Evolutionary conservation across 768 basidiomycete species (phyloP), one percentile per base, ranked within the genome.

Genomic region (Leccinum aurantiacum): DNA sequence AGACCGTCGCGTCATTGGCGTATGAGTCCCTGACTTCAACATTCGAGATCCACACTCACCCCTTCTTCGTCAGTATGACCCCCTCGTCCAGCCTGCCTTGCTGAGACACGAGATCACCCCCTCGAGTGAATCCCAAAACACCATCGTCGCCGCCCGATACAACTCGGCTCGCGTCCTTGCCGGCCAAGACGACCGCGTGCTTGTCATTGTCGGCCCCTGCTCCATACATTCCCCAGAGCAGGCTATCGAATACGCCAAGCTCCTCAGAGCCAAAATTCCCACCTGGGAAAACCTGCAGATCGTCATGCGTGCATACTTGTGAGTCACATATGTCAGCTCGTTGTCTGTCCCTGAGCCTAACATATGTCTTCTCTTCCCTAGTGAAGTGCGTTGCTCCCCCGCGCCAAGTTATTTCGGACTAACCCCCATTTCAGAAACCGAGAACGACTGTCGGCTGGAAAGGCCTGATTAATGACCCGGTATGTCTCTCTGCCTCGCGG

Each of bases 361-460:
- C 79, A 79, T 75, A 69, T 78, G 66, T 11, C 15, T 35, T 22
- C n/a, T n/a, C 4, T 6, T 37, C 24, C 6, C 31, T 61, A 81
- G 80, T 31, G 79, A 81, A 71, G 79, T 81, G 59, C 54, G 69
- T 67, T 14, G 3, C 3, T 1, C 13, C 35, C 31, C 15, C 11
- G 15, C 17, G 15, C n/a, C 52, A 14, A 6, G 4, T 13, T 46
- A 17, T 19, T 17, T 59, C 0, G 5, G 38, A 17, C 64, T 74
- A 6, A 74, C 38, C 25, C 15, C 22, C 17, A 53, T 27, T 54
- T 17, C 72, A 96, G 85, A 96, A 98, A 87, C 97, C 95, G 0
- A 84, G 96, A 59, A 98, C 96, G 29, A 98, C 95, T 2, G 95
- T 98, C 52, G 95, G 95, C 66, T 98, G 92, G 92, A 98, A 99